Percentiles rank a stretch among this genome's conserved stretches.
phyloP scores from a whole-genome alignment of 495 filamentous ascomycete species.

The Parachaetomium inaequale region DNA sequence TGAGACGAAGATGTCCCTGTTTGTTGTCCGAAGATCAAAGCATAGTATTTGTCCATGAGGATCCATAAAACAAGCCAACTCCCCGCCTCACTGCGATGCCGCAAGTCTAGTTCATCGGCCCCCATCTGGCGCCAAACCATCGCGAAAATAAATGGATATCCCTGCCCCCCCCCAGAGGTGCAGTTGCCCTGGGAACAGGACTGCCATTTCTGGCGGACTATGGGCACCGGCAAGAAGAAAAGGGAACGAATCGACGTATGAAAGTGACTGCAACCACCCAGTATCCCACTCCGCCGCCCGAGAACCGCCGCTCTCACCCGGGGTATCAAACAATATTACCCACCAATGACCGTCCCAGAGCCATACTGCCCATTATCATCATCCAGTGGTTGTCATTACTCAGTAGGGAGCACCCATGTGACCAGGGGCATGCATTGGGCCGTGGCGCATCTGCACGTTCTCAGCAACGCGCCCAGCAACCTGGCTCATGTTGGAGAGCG shows the following conservation, averaged over 20 bases:
- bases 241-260: background rate
- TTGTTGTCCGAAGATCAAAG: constrained; percentile 21
- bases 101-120: background rate
- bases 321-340: constrained; percentile 8
- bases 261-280: background rate
- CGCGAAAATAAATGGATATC: background rate
- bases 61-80: background rate
- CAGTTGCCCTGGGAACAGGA: background rate
- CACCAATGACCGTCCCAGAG: constrained; percentile 9
- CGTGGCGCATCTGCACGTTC: constrained; percentile 16
- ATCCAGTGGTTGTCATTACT: background rate
- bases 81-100: background rate
- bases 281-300: background rate
- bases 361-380: background rate
- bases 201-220: background rate
- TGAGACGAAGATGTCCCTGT: too few relatives aligned
- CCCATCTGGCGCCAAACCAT: too few relatives aligned
- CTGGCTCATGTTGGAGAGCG: constrained; percentile 54
- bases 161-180: background rate
- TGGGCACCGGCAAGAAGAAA: background rate
- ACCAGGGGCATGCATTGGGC: constrained; percentile 10
- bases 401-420: constrained; percentile 17
- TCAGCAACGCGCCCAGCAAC: constrained; percentile 29
- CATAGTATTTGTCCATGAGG: constrained; percentile 5
- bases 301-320: background rate